A percentile compares a stretch with the other conserved stretches of the same genome.
These are phyloP conservation scores for Suillus lakei DNA, from an alignment of 768 basidiomycete genomes.

Conservation along the genomic window DNA sequence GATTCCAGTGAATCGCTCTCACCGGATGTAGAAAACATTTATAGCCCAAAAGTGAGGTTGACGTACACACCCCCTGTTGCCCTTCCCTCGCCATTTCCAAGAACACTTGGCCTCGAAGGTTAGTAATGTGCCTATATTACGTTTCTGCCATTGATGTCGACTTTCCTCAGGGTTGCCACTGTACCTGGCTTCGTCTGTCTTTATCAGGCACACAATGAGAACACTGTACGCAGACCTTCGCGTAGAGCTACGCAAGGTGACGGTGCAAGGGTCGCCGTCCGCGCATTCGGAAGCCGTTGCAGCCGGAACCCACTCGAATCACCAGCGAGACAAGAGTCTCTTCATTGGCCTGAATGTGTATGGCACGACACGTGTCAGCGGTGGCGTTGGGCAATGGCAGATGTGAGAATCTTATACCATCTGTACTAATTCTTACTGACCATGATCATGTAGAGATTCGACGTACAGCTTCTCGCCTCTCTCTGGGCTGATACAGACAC, in stretches of 20 bases:
- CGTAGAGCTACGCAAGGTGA: slow-evolving; percentile 58
- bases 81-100: slow-evolving; percentile 72
- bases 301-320: neutral
- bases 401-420: slow-evolving; percentile 52
- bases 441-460: slow-evolving; percentile 51
- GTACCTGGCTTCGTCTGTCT: slow-evolving; percentile 71
- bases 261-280: slow-evolving; percentile 28
- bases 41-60: slow-evolving; percentile 66
- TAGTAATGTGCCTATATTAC: slow-evolving; percentile 13
- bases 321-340: slow-evolving; percentile 59
- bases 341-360: slow-evolving; percentile 57
- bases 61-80: slow-evolving; percentile 70
- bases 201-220: slow-evolving; percentile 75
- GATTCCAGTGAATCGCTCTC: slow-evolving; percentile 17
- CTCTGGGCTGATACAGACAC: slow-evolving; percentile 65
- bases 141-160: neutral
- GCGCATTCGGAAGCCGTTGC: neutral
- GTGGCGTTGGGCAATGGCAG: slow-evolving; percentile 69
- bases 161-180: slow-evolving; percentile 60
- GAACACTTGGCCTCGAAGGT: slow-evolving; percentile 76
- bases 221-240: slow-evolving; percentile 71
- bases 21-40: slow-evolving; percentile 50
- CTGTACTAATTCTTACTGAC: neutral
- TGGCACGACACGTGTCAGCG: slow-evolving; percentile 68
- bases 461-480: slow-evolving; percentile 75